These are phyloP conservation scores for Phylloboletellus chloephorus DNA, from an alignment of 1,284 basidiomycete species.

Conservation along the genomic window DNA sequence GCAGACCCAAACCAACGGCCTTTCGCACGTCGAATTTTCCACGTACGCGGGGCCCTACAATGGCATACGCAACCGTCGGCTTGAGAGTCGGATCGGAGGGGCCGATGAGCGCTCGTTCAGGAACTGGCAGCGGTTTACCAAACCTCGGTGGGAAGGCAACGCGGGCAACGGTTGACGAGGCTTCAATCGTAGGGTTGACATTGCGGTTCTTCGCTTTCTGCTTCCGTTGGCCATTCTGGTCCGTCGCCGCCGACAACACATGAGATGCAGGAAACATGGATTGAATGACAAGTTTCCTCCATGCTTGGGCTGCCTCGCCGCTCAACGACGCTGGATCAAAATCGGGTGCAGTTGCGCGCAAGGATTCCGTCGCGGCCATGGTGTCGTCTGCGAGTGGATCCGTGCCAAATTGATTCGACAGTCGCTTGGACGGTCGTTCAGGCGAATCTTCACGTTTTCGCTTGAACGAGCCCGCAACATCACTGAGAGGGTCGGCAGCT, in stretches of 20 bases:
- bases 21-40: conserved; percentile 82
- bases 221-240: conserved; percentile 8
- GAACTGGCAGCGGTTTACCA: conserved; percentile 18
- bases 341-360: conserved; percentile 24
- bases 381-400: background rate
- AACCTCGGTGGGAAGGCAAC: conserved; percentile 16
- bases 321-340: conserved; percentile 37
- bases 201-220: conserved; percentile 7
- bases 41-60: conserved; percentile 71
- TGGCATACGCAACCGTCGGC: conserved; percentile 60
- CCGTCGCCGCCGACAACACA: conserved; percentile 5
- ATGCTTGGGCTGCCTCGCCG: conserved; percentile 44
- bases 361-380: conserved; percentile 1
- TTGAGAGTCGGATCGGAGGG: conserved; percentile 26
- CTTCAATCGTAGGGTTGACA: background rate
- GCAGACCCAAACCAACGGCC: conserved; percentile 64
- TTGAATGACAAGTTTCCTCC: conserved; percentile 45
- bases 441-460: conserved; percentile 42
- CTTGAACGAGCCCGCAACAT: conserved; percentile 30
- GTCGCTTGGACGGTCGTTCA: conserved; percentile 31
- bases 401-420: background rate
- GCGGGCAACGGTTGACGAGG: conserved; percentile 8
- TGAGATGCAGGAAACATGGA: conserved; percentile 53
- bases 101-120: conserved; percentile 21
- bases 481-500: background rate